phyloP scores from a whole-genome alignment of 306 rosid genomes.

The Sesbania bispinosa region DNA sequence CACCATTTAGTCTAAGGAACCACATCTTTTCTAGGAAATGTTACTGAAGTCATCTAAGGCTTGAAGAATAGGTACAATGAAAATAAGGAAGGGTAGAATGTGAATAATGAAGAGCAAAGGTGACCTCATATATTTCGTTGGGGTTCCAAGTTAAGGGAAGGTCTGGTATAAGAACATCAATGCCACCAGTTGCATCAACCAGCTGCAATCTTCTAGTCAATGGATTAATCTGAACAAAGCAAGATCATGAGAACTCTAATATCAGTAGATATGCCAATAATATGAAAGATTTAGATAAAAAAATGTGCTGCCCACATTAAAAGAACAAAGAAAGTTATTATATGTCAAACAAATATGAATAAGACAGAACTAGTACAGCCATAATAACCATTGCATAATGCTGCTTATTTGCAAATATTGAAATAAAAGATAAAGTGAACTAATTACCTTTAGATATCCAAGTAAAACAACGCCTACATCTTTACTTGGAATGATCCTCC shows the following conservation, averaged over 20 bases:
- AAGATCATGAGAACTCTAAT: conserved; percentile 1
- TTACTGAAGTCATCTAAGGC: conserved; percentile 8
- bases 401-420: conserved; percentile 10
- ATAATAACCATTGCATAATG: not conserved
- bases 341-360: not conserved
- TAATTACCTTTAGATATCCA: conserved; percentile 70
- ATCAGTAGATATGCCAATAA: conserved; percentile 5
- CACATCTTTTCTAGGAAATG: not conserved
- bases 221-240: conserved; percentile 54
- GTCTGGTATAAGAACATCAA: conserved; percentile 84
- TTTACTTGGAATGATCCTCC: conserved; percentile 57
- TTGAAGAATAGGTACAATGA: conserved; percentile 12
- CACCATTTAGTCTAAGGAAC: not conserved
- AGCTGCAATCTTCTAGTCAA: conserved; percentile 71
- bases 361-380: conserved; percentile 10
- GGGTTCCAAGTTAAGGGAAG: conserved; percentile 71
- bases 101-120: not conserved
- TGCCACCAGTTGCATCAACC: conserved; percentile 78
- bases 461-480: conserved; percentile 64
- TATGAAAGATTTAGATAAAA: not conserved
- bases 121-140: conserved; percentile 62
- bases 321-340: not conserved
- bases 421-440: conserved; percentile 18
- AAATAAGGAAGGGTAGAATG: not conserved
- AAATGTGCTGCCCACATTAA: not conserved